phyloP scores from a whole-genome alignment of 257 asterid species.

The Rubia yunnanensis region DNA sequence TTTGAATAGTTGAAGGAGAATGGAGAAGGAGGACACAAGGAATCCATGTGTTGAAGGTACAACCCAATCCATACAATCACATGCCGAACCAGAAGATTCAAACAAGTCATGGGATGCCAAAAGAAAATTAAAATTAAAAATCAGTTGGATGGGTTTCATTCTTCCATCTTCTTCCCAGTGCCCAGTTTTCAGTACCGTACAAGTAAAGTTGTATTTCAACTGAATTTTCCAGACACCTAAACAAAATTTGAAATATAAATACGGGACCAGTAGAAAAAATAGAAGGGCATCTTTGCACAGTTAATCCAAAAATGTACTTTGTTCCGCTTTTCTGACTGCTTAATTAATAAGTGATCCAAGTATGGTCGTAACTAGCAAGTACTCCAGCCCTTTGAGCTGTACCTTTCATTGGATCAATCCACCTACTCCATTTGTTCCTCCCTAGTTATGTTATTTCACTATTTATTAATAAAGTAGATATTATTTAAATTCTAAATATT shows the following conservation, averaged over 20 bases:
- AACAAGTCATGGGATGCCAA: not conserved
- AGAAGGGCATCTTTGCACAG: slow-evolving; percentile 7
- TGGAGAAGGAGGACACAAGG: not conserved
- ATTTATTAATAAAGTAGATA: no score
- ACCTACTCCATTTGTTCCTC: not conserved
- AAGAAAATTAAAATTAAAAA: no score
- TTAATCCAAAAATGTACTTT: slow-evolving; percentile 20
- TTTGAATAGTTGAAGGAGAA: not conserved
- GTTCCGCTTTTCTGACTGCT: slow-evolving; percentile 11
- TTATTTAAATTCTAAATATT: no score
- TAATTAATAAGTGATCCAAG: slow-evolving; percentile 6
- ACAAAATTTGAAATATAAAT: no score
- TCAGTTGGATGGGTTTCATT: not conserved
- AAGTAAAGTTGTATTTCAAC: not conserved
- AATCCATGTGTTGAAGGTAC: slow-evolving; percentile 10
- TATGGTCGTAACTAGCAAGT: not conserved
- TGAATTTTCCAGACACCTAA: not conserved
- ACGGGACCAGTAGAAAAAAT: not conserved
- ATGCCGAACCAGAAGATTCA: not conserved
- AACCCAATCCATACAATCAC: not conserved
- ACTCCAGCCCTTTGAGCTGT: not conserved
- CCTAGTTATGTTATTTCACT: no score
- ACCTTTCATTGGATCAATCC: not conserved
- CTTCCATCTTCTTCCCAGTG: not conserved
- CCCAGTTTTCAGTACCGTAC: slow-evolving; percentile 5